Percentiles rank a stretch among this genome's conserved stretches.
Evolutionary conservation across 495 filamentous ascomycete genomes (phyloP).

Genomic region (Articulospora tetracladia): DNA sequence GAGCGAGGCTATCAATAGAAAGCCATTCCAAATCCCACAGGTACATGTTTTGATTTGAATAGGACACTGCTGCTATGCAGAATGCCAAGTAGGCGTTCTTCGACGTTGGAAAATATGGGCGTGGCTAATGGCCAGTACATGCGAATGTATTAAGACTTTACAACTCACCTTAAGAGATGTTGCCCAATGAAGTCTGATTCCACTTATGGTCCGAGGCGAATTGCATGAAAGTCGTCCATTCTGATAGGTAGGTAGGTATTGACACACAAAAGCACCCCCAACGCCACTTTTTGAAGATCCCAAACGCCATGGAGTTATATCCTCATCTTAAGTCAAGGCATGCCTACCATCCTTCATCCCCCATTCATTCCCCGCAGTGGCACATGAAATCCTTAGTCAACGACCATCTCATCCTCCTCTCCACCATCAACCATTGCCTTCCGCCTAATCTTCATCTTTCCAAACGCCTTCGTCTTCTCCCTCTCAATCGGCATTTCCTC

Average conservation of each 20-base stretch:
- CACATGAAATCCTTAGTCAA: constrained; percentile 48
- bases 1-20: neutral
- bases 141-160: too few species aligned
- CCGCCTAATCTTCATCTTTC: constrained; percentile 56
- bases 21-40: too few species aligned
- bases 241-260: neutral
- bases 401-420: constrained; percentile 58
- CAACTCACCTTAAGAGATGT: too few species aligned
- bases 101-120: too few species aligned
- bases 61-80: constrained; percentile 22
- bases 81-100: constrained; percentile 23
- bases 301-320: constrained; percentile 20
- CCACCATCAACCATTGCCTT: constrained; percentile 62
- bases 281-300: constrained; percentile 19
- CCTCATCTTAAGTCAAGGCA: neutral
- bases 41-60: neutral
- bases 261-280: constrained; percentile 5
- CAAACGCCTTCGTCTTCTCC: constrained; percentile 46
- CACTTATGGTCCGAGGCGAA: too few species aligned
- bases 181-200: too few species aligned
- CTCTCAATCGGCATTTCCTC: constrained; percentile 47
- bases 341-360: neutral
- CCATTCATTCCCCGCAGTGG: neutral
- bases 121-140: too few species aligned
- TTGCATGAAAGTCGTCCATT: constrained; percentile 3